These are phyloP conservation scores for Trichoderma sp. DNA, from an alignment of 2,329 filamentous ascomycete genomes.

Conservation along the genomic window DNA sequence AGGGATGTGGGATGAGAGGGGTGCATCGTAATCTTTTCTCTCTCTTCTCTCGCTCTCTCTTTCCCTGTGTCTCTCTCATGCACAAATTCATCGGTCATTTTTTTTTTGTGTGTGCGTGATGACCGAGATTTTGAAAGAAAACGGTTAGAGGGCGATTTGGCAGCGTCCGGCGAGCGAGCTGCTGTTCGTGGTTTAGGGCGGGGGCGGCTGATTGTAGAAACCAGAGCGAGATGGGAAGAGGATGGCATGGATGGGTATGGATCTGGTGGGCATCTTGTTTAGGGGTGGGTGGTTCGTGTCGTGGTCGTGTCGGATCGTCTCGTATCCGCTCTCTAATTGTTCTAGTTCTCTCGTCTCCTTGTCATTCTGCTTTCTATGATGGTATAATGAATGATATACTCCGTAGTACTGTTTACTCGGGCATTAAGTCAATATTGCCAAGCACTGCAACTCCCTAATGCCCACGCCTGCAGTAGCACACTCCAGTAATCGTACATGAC, in stretches of 20 bases:
- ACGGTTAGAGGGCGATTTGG: not conserved
- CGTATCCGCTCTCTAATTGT: not conserved
- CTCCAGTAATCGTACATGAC: not conserved
- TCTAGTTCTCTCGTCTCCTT: not conserved
- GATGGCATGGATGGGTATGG: not conserved
- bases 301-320: not conserved
- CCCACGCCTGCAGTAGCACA: no score
- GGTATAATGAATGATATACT: not conserved
- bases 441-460: no score
- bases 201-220: not conserved
- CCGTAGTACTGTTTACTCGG: no score
- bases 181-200: not conserved
- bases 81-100: not conserved
- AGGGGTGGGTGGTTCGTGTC: not conserved
- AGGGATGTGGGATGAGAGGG: no score
- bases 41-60: not conserved
- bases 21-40: not conserved
- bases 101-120: not conserved
- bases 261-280: not conserved
- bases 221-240: not conserved
- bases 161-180: not conserved
- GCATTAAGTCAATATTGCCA: no score
- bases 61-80: no score
- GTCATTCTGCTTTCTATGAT: not conserved
- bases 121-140: constrained; percentile 2